A percentile compares a stretch with the other conserved stretches of the same genome.
Evolutionary conservation across 176 grass and related monocot species (phyloP).

Genomic region (Bromus sterilis): DNA sequence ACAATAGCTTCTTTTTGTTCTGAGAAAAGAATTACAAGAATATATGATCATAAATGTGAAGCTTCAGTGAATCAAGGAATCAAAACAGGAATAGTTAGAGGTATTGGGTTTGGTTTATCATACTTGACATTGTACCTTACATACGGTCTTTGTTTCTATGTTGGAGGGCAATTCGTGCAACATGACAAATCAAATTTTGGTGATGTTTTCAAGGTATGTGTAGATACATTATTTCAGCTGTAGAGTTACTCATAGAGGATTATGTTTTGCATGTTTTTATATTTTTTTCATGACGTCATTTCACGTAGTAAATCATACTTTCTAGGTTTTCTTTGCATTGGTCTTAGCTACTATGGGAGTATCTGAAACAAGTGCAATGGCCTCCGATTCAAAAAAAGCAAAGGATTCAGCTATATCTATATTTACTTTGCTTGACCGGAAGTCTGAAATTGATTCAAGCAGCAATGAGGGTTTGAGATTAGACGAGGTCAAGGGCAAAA

Average conservation of each 20-base stretch:
- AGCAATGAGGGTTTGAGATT: conserved; percentile 35
- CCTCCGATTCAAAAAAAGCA: conserved; percentile 58
- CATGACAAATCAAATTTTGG: conserved; percentile 37
- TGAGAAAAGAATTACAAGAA: conserved; percentile 46
- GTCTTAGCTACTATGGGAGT: conserved; percentile 42
- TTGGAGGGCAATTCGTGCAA: conserved; percentile 48
- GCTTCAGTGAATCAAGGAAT: conserved; percentile 50
- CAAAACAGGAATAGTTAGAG: conserved; percentile 43
- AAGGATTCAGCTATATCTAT: conserved; percentile 51
- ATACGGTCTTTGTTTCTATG: conserved; percentile 66
- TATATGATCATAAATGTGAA: conserved; percentile 56
- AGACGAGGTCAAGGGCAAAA: conserved; percentile 47
- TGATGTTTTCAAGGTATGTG: conserved; percentile 57
- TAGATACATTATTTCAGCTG: neutral
- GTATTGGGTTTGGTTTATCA: conserved; percentile 67
- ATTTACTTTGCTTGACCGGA: conserved; percentile 50
- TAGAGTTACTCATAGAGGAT: neutral
- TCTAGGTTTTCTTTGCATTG: conserved; percentile 64
- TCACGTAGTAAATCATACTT: neutral
- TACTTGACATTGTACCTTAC: conserved; percentile 45
- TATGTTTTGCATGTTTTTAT: neutral
- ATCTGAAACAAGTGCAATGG: conserved; percentile 63
- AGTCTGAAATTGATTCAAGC: conserved; percentile 54
- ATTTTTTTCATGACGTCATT: neutral
- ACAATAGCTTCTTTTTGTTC: conserved; percentile 60